Base-by-base conservation (phyloP, 208 protist genomes). In the Leptomonas pyrrhocoris region DNA sequence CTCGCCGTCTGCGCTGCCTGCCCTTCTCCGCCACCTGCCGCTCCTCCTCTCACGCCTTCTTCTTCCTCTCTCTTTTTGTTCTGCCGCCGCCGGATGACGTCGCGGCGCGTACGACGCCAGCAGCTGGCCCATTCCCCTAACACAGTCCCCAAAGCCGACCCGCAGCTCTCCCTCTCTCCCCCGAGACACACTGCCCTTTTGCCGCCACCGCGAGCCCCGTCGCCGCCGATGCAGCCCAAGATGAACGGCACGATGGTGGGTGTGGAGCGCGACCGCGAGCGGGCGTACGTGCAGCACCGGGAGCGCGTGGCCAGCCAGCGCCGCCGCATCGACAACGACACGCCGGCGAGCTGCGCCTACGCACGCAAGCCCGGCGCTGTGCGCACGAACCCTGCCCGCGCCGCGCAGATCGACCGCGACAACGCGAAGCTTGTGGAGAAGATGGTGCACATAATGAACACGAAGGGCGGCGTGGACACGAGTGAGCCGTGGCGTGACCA, bases 401-500 rank as follows among this genome's bases (percentile, higher is more conserved):
- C 53, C 8, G 45, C 71, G 31, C 55, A 81, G 36, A 84, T 93
- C 27, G 79, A 89, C 30, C 55, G 45, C 51, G 81, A 88, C 54
- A 93, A 93, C 68, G 59, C 74, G 49, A 66, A 81, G 36, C 65
- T 93, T 25, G 87, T 90, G 25, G 73, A 76, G 30, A 79, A 79
- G 53, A 86, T 93, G 80, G 63, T 82, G 42, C 51, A 80, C 61
- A 93, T 93, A 57, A 93, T 90, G 84, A 67, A 85, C 28, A 80
- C 74, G 16, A 75, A 74, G 16, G 81, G 87, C 50, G 74, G 75
- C 45, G 73, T 93, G 31, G 87, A 93, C 70, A 93, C 85, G 48
- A 81, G 68, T 34, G 81, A 83, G 62, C 87, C 87, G 36, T 93
- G 84, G 83, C 73, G 76, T 3, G 73, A 76, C 43, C 43, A 77